These are phyloP conservation scores for Cordia subcordata DNA, from an alignment of 257 asterid genomes.

Conservation along the genomic window DNA sequence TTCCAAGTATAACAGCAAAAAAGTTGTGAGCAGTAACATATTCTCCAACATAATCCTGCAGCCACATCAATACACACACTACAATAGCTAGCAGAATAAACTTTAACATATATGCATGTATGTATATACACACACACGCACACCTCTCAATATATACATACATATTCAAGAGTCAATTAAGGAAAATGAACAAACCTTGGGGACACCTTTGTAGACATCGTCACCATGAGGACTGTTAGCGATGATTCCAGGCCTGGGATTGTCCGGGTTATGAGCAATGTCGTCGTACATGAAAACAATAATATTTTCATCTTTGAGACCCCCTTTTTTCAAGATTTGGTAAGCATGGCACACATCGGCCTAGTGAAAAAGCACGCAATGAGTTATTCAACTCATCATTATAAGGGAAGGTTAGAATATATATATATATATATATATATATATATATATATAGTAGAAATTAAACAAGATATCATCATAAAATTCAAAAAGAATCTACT, in stretches of 20 bases:
- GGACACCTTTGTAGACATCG: constrained; percentile 89
- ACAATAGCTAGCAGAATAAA: constrained; percentile 12
- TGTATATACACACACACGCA: too few species aligned
- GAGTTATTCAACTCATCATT: too few species aligned
- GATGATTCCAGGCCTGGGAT: constrained; percentile 85
- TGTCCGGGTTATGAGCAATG: constrained; percentile 67
- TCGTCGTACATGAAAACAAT: constrained; percentile 89
- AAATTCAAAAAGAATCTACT: background rate
- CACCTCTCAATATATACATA: too few species aligned
- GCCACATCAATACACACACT: constrained; percentile 5
- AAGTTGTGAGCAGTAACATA: constrained; percentile 69
- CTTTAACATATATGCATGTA: background rate
- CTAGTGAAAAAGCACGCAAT: too few species aligned
- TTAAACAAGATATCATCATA: background rate
- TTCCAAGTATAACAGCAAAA: constrained; percentile 69
- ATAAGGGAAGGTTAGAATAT: background rate
- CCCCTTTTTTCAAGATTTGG: constrained; percentile 77
- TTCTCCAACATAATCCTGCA: constrained; percentile 81
- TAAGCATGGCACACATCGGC: constrained; percentile 97
- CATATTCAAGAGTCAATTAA: too few species aligned
- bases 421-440: background rate
- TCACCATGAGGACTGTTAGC: constrained; percentile 79
- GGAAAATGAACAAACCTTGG: constrained; percentile 54
- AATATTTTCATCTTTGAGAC: constrained; percentile 89
- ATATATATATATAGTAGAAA: too few species aligned